Base-by-base conservation (phyloP, 495 filamentous ascomycete genomes). In the Penicillium cataractarum region DNA sequence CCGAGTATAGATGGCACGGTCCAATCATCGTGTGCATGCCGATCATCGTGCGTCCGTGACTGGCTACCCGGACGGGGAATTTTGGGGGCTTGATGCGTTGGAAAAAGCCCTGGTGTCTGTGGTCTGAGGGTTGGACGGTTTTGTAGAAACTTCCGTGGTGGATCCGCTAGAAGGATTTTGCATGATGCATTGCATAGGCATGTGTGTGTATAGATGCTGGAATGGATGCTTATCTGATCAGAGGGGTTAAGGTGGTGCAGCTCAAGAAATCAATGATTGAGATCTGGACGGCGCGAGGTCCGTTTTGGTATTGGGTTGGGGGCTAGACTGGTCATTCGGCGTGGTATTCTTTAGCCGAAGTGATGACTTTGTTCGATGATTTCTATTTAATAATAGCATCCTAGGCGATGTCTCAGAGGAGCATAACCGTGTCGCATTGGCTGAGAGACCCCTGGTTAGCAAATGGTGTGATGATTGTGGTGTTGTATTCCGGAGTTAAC, bases 41-140 rank as follows among this genome's bases (percentile, higher is more conserved):
- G 35, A 56, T 40, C 54, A 56, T 39, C 37, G 35, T 56, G 54
- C 54, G 21, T 42, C 21, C 19, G 19, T 40, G 35, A 31, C 54
- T 40, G 54, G 37, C 35, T 22, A 10, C 37, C 35, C 24, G 33
- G 13, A 40, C 24, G n/a, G 31, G 46, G 2, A 24, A 48, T 48
- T 9, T 5, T 13, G 7, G 24, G 21, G 13, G 9, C 33, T 35
- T 12, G 1, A 35, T 35, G 33, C 33, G 0, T 0, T 5, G 9
- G 12, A 22, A 12, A 21, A 22, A 22, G 4, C 13, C 15, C 24
- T 50, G 24, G 22, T 1, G 46, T 7, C 17, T 17, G 24, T n/a
- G 10, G 24, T n/a, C 19, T 17, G 22, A 50, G 26, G 22, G 0
- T 26, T 13, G 4, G 21, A 48, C 8, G 21, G 12, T 19, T 19